phyloP scores from a whole-genome alignment of 2,329 filamentous ascomycete genomes.

The Didymella sp. region DNA sequence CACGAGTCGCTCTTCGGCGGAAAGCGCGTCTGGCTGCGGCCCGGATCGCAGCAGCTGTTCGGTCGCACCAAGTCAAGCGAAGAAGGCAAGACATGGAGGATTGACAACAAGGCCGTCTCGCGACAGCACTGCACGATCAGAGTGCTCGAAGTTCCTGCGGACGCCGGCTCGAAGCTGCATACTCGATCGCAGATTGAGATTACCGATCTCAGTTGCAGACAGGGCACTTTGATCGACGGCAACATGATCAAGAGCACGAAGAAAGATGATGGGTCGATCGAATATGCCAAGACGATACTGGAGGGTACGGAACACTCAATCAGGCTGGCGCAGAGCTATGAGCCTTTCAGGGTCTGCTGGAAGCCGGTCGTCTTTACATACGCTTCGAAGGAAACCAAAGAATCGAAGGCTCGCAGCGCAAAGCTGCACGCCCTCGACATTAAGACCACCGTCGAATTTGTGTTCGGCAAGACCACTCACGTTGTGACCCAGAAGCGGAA shows the following conservation, averaged over 20 bases:
- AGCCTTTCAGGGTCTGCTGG: constrained; percentile 77
- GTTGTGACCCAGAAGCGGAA: constrained; percentile 90
- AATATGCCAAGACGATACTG: constrained; percentile 35
- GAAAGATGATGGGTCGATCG: constrained; percentile 45
- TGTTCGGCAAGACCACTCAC: constrained; percentile 77
- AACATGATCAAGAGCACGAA: constrained; percentile 68
- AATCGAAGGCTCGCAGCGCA: constrained; percentile 58
- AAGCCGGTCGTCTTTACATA: constrained; percentile 81
- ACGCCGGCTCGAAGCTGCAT: constrained; percentile 70
- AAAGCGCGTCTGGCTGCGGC: constrained; percentile 81
- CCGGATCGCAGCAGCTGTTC: constrained; percentile 84
- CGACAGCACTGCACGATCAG: constrained; percentile 84
- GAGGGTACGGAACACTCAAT: constrained; percentile 64
- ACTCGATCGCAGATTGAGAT: constrained; percentile 74
- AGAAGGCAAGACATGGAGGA: constrained; percentile 56
- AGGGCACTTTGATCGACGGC: constrained; percentile 80
- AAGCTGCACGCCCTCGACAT: constrained; percentile 85
- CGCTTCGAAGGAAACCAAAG: constrained; percentile 71
- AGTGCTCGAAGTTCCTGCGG: constrained; percentile 69
- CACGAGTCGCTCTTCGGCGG: constrained; percentile 63
- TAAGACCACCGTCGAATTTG: constrained; percentile 79
- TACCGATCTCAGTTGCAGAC: constrained; percentile 79
- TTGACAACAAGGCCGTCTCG: constrained; percentile 84
- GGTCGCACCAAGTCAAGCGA: constrained; percentile 72
- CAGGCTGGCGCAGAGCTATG: constrained; percentile 72